A percentile compares a stretch with the other conserved stretches of the same genome.
phyloP scores from a whole-genome alignment of 208 protist genomes.

The Wallacemonas sp. region DNA sequence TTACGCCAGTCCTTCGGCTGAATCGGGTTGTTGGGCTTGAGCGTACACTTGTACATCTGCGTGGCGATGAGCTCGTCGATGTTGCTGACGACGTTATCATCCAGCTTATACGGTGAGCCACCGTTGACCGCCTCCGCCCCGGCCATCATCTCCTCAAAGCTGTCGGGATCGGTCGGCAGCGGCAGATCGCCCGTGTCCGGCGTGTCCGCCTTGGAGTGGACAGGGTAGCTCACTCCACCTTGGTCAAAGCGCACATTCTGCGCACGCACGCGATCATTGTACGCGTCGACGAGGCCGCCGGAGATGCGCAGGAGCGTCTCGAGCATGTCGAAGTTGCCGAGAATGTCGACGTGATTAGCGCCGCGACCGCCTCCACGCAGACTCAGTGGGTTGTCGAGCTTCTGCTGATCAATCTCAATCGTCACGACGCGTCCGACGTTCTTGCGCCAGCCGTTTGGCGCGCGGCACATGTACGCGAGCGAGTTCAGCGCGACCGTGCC shows the following conservation, averaged over 20 bases:
- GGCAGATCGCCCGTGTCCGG: slow-evolving; percentile 21
- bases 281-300: slow-evolving; percentile 54
- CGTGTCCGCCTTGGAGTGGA: too few species aligned
- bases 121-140: not conserved
- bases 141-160: slow-evolving; percentile 11
- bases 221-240: not conserved
- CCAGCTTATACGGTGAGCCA: slow-evolving; percentile 22
- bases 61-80: slow-evolving; percentile 55
- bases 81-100: slow-evolving; percentile 70
- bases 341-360: slow-evolving; percentile 89
- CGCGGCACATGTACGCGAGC: slow-evolving; percentile 91
- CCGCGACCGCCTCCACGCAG: slow-evolving; percentile 63
- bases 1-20: slow-evolving; percentile 11
- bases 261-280: slow-evolving; percentile 1
- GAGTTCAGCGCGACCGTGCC: slow-evolving; percentile 90
- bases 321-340: slow-evolving; percentile 84
- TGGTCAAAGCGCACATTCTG: not conserved
- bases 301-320: slow-evolving; percentile 79
- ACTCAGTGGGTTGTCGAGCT: slow-evolving; percentile 34
- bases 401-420: slow-evolving; percentile 70
- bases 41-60: slow-evolving; percentile 34
- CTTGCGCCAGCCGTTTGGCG: slow-evolving; percentile 80
- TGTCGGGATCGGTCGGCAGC: slow-evolving; percentile 14
- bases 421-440: slow-evolving; percentile 86
- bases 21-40: slow-evolving; percentile 46